Evolutionary conservation across 371 early-diverging fungal species (phyloP), one percentile per base, ranked within the genome.

Genomic region (Saksenaea vasiformis): DNA sequence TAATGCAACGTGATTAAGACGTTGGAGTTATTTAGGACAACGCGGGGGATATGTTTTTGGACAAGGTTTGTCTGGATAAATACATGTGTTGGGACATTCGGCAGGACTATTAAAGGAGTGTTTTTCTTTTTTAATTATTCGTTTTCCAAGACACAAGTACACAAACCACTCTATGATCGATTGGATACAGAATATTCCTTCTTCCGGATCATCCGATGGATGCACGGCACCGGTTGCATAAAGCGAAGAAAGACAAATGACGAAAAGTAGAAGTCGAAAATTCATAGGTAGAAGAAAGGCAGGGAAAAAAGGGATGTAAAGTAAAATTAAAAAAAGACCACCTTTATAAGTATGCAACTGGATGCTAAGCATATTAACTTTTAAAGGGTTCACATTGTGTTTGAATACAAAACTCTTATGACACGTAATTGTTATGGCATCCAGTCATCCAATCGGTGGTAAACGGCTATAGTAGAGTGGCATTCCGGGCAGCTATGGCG

Each of bases 401-500:
- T 24, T 47, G 10, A 22, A 47, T 47, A 39, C 11, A 39, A 11
- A 39, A n/a, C n/a, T 11, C n/a, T 39, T 39, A 14, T 5, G 22
- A 10, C 22, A 22, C 22, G 22, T 47, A 7, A 22, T 22, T 22
- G 5, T 22, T 47, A 17, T n/a, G 22, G 51, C 22, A 19, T 47
- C 51, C 51, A 47, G 8, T 22, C 19, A 22, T 47, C 51, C 51
- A 47, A 5, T n/a, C 51, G 51, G 11, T 24, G n/a, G 22, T 19
- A 47, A 27, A 55, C 31, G 9, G 36, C 62, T 37, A 67, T 47
- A 39, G 61, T 55, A 11, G 39, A 39, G 28, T 67, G 19, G 43
- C 67, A 67, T 2, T 35, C 58, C 15, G 67, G 67, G 34, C 67
- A 67, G 14, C 38, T 54, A 31, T 67, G 67, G 3, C 24, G 22